Base-by-base conservation (phyloP, 768 basidiomycete genomes). In the Boletus coccyginus region DNA sequence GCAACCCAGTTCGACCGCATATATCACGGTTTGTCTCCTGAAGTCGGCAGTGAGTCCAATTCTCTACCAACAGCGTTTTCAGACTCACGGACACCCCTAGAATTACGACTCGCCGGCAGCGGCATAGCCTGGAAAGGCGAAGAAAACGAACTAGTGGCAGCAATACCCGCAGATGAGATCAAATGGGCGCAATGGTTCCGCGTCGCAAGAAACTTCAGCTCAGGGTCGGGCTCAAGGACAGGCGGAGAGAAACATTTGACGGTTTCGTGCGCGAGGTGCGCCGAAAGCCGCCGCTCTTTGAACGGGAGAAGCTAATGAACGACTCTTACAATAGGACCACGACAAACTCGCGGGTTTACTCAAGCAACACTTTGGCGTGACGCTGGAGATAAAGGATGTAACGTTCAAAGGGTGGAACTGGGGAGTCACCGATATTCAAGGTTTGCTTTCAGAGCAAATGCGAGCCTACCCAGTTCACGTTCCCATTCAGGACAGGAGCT, bases 401-500 rank as follows among this genome's bases (percentile, higher is more conserved):
- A 87, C 91, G 13, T 84, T 95, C 70, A 94, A 92, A 69, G 97
- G 97, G 1, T 98, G 94, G 94, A 98, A 99, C 70, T 98, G 97
- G 97, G 97, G 97, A 6, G 83, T 88, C 32, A 91, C 92, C 3
- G 93, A 96, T 66, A 92, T 98, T 60, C 90, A 92, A 81, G 92
- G 96, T 92, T 58, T 53, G 78, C 49, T 17, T 47, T 38, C 14
- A n/a, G 46, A 17, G 41, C 47, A 19, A 7, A 41, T 42, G 44
- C 24, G 8, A 12, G 29, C 29, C 24, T 24, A 10, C 40, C 32
- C 35, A 19, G 40, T 44, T 31, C 55, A 59, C 27, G 62, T 43
- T 38, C 50, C 38, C 16, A 43, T 27, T 16, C 57, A 98, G 96
- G 92, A 41, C 84, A 90, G 70, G 94, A 99, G 51, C 79, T 99